Conservation (phyloP, 495 filamentous ascomycete genomes). For the Talaromyces stipitatus region DNA sequence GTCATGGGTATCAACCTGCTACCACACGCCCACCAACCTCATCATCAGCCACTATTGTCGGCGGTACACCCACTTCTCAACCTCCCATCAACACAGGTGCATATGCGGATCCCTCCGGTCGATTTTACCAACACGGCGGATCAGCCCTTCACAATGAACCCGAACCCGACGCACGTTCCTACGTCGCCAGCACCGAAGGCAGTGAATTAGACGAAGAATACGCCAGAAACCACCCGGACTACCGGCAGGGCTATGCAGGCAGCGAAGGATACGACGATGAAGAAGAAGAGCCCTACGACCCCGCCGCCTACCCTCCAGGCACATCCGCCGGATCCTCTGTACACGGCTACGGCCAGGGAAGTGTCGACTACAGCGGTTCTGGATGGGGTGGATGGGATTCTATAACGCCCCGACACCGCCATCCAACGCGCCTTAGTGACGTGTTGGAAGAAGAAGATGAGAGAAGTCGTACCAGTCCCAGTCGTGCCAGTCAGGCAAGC, state of each 20-base stretch:
- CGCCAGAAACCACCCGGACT: conserved; percentile 29
- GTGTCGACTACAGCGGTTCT: conserved; percentile 48
- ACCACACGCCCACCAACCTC: conserved; percentile 13
- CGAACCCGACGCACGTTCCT: conserved; percentile 43
- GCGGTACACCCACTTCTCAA: conserved; percentile 11
- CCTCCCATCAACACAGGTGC: conserved; percentile 9
- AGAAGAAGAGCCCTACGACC: conserved; percentile 38
- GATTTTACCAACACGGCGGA: conserved; percentile 40
- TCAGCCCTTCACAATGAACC: conserved; percentile 28
- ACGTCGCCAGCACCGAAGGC: conserved; percentile 39
- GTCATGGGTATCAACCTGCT: conserved; percentile 9
- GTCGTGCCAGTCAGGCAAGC: conserved; percentile 43
- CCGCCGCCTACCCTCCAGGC: conserved; percentile 17
- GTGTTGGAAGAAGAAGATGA: conserved; percentile 67
- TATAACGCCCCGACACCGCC: conserved; percentile 76
- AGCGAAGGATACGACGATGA: conserved; percentile 49
- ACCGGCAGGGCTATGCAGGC: conserved; percentile 39
- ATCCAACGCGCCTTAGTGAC: conserved; percentile 90
- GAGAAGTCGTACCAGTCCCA: conserved; percentile 49
- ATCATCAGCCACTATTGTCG: conserved; percentile 13
- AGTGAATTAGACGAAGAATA: conserved; percentile 53
- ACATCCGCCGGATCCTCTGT: conserved; percentile 21
- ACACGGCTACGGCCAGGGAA: conserved; percentile 21
- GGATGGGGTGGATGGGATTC: conserved; percentile 78
- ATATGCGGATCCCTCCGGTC: conserved; percentile 15